Evolutionary conservation across 73 alveolate genomes (phyloP).

Genomic region (Tetrahymena malaccensis): DNA sequence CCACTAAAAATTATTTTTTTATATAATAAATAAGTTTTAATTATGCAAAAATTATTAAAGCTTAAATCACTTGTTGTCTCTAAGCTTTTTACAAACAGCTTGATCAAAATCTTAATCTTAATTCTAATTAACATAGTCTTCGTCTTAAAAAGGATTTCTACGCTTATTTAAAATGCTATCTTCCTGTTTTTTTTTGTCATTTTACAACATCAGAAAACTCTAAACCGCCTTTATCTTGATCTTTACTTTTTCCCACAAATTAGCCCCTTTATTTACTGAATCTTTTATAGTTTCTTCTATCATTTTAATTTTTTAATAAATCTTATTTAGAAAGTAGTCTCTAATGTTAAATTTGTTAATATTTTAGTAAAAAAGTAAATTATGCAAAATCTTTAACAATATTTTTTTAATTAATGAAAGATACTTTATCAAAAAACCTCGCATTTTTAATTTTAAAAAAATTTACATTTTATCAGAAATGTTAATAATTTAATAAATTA

Average conservation of each 20-base stretch:
- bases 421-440: no score
- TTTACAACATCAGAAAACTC: background rate
- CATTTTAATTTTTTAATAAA: background rate
- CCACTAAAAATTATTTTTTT: background rate
- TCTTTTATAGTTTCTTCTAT: background rate
- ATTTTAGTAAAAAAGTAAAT: no score
- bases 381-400: no score
- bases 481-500: no score
- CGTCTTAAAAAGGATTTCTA: background rate
- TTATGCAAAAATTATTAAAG: background rate
- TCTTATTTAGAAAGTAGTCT: no score
- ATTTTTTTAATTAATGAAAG: no score
- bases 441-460: no score
- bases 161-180: background rate
- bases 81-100: background rate
- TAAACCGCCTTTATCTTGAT: background rate
- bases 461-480: no score
- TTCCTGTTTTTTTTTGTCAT: background rate
- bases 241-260: background rate
- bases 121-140: background rate
- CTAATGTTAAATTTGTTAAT: no score
- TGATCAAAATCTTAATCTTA: background rate
- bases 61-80: background rate
- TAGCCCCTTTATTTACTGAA: background rate
- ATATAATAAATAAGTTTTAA: background rate